Conservation (phyloP, 2,329 filamentous ascomycete genomes). For the Diaporthe sp. region DNA sequence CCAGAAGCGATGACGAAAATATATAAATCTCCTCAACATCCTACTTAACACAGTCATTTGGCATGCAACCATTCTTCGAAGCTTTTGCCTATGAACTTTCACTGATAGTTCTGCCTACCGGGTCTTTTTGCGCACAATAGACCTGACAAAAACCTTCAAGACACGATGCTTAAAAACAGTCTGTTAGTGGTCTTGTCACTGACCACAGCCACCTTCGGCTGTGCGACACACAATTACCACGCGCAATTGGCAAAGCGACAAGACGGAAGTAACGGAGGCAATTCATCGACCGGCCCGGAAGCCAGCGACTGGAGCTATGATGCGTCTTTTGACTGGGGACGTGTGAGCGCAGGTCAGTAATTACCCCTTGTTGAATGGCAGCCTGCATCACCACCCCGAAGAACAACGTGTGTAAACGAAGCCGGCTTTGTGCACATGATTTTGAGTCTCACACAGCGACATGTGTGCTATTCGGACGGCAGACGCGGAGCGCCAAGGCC, state of each 20-base stretch:
- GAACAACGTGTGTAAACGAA: neutral
- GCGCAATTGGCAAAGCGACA: conserved; percentile 13
- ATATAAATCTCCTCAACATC: neutral
- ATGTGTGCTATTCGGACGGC: neutral
- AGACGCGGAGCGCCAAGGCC: neutral
- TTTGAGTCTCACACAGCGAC: neutral
- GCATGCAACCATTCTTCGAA: neutral
- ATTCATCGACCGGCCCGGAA: conserved; percentile 1
- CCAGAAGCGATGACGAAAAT: neutral
- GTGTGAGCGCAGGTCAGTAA: conserved; percentile 46
- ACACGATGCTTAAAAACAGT: conserved; percentile 2
- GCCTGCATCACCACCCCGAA: neutral
- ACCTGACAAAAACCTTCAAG: neutral
- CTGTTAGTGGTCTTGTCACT: conserved; percentile 12
- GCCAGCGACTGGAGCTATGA: conserved; percentile 48
- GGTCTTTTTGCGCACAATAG: neutral
- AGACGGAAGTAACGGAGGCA: conserved; percentile 8
- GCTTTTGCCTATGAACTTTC: conserved; percentile 20
- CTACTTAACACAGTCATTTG: neutral
- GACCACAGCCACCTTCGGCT: conserved; percentile 15
- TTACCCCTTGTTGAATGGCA: too few species aligned
- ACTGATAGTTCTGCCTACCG: conserved; percentile 5
- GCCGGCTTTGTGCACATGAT: neutral
- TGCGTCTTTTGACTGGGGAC: conserved; percentile 56
- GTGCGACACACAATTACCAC: conserved; percentile 13